A percentile compares a stretch with the other conserved stretches of the same genome.
These are phyloP conservation scores for Sclerotiophoma versabilis DNA, from an alignment of 2,329 filamentous ascomycete genomes.

Conservation along the genomic window DNA sequence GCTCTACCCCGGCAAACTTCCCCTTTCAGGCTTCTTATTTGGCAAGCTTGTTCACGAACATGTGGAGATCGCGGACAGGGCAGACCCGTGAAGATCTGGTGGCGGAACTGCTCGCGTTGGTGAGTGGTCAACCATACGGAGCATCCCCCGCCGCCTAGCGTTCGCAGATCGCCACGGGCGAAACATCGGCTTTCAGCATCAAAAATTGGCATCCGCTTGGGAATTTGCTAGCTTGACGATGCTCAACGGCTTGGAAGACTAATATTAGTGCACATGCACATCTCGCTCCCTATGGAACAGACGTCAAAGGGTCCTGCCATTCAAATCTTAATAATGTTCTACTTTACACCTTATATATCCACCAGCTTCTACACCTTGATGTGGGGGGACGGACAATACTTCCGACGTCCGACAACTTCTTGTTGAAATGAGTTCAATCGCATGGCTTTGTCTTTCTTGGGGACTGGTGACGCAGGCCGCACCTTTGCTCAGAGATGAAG, in stretches of 20 bases:
- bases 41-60: not conserved
- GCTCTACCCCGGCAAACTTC: conserved; percentile 3
- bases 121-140: not conserved
- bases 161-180: conserved; percentile 1
- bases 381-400: too few species aligned
- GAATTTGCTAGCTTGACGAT: not conserved
- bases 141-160: not conserved
- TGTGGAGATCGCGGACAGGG: not conserved
- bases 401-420: not conserved
- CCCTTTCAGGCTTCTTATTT: not conserved
- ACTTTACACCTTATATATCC: not conserved
- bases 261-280: not conserved
- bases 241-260: not conserved
- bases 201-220: not conserved
- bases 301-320: not conserved
- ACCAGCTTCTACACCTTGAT: not conserved
- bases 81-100: not conserved
- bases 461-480: conserved; percentile 2
- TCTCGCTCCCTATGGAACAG: not conserved
- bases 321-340: conserved; percentile 1
- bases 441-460: conserved; percentile 1
- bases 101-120: not conserved
- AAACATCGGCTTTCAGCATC: conserved; percentile 2
- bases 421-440: not conserved
- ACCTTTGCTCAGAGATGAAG: conserved; percentile 1